Evolutionary conservation across 441 rosid species (phyloP), one percentile per base, ranked within the genome.

Genomic region (Theobroma grandiflorum): DNA sequence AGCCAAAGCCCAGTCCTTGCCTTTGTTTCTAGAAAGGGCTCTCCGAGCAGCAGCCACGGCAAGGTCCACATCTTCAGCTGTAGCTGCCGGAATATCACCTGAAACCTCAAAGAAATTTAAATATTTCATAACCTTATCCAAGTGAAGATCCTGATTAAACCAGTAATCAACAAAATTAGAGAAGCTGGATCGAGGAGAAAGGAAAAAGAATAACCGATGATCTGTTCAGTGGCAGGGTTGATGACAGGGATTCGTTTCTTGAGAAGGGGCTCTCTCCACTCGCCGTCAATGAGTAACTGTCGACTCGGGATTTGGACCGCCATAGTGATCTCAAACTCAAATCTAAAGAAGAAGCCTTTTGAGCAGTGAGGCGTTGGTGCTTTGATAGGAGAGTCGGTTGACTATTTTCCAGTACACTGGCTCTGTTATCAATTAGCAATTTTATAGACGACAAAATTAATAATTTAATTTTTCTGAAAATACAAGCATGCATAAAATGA

Each of bases 41-140:
- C 79, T 85, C 81, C 88, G 87, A 78, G 99, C 99, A 40, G 98
- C 94, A 75, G 84, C 93, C 22, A 97, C 99, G 5, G 99, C 98
- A 70, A 95, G 82, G 47, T 91, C 97, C 80, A 94, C 99, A 88
- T 97, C 99, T 86, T 95, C 98, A 20, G 91, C 85, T 61, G 99
- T 94, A 80, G 96, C 99, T 58, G 98, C 96, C 45, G 99, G 99
- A 75, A 97, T 90, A 88, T 94, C 84, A 79, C 99, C 99, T 97
- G 85, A 74, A 78, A 73, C 77, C 72, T 58, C 43, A 63, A 68
- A 26, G 31, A 64, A 18, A 16, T 53, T 42, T 37, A 38, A 42
- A 58, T n/a, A 43, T 9, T 55, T 58, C 38, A 55, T 18, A 69
- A 8, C 58, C 15, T 26, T 11, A 22, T 40, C 45, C 63, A 69